phyloP scores from a whole-genome alignment of 352 stramenopile species.

The Pythium aphanidermatum region DNA sequence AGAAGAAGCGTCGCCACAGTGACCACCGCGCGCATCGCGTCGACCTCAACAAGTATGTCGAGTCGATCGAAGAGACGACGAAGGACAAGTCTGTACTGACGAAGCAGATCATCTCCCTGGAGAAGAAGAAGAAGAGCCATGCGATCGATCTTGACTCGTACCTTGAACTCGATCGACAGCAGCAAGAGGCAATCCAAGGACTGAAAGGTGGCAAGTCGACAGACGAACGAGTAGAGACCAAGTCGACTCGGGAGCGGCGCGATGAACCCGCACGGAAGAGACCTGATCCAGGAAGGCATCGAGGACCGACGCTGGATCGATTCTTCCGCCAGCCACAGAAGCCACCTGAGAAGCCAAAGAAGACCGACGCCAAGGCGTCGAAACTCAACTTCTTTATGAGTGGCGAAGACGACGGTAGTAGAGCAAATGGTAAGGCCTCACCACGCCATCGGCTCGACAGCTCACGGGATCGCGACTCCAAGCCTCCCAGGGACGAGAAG shows the following conservation, averaged over 20 bases:
- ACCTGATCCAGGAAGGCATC: no score
- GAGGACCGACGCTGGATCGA: constrained; percentile 2
- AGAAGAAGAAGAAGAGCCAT: constrained; percentile 4
- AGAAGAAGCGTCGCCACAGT: no score
- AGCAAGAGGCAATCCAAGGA: neutral
- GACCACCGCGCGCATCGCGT: no score
- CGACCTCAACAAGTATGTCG: no score
- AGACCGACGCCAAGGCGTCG: neutral
- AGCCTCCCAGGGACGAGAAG: constrained; percentile 4
- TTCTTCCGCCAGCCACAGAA: neutral
- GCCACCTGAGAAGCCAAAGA: neutral
- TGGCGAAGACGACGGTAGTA: neutral
- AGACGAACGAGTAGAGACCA: neutral
- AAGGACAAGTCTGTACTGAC: no score
- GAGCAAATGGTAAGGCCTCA: neutral
- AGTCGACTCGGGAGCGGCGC: no score
- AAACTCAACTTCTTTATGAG: constrained; percentile 16
- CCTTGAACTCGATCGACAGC: neutral
- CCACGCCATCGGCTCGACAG: no score
- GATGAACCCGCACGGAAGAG: no score
- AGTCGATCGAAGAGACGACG: no score
- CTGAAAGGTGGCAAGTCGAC: neutral
- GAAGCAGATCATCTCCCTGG: no score
- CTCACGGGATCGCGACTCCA: neutral
- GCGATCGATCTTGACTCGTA: constrained; percentile 6